phyloP scores from a whole-genome alignment of 345 rosid species.

The Syzygium aromaticum region DNA sequence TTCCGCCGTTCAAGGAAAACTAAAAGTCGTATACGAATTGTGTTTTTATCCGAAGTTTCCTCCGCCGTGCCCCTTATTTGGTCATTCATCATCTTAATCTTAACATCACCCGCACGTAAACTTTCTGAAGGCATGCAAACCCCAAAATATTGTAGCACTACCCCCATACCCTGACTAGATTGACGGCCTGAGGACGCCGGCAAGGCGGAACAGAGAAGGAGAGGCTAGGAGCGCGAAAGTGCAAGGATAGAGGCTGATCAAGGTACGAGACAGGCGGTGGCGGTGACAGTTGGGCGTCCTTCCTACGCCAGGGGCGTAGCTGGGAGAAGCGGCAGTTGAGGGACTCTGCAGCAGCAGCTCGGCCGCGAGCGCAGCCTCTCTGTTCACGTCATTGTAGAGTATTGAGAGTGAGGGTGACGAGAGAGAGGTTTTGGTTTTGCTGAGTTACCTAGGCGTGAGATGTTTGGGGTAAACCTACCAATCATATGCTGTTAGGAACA shows the following conservation, averaged over 20 bases:
- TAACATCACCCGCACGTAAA: neutral
- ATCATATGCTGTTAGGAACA: too few relatives aligned
- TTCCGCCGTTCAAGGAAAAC: neutral
- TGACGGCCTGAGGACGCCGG: neutral
- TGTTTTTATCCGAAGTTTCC: too few relatives aligned
- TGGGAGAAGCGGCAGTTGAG: too few relatives aligned
- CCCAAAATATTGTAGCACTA: neutral
- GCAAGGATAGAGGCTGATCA: too few relatives aligned
- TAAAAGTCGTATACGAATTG: neutral
- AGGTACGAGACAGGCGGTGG: neutral
- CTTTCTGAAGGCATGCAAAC: neutral
- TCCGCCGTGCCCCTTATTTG: neutral
- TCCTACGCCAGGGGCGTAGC: neutral
- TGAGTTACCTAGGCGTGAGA: too few relatives aligned
- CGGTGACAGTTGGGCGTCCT: neutral
- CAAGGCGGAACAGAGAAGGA: neutral
- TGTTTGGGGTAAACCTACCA: too few relatives aligned
- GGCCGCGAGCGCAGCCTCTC: too few relatives aligned
- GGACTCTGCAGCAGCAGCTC: too few relatives aligned
- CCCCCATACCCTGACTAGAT: neutral
- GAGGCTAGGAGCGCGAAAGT: too few relatives aligned
- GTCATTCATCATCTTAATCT: neutral
- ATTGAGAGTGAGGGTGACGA: too few relatives aligned
- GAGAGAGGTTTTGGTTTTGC: too few relatives aligned
- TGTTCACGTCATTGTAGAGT: too few relatives aligned